Conservation (phyloP, 345 rosid species). For the Durio zibethinus region DNA sequence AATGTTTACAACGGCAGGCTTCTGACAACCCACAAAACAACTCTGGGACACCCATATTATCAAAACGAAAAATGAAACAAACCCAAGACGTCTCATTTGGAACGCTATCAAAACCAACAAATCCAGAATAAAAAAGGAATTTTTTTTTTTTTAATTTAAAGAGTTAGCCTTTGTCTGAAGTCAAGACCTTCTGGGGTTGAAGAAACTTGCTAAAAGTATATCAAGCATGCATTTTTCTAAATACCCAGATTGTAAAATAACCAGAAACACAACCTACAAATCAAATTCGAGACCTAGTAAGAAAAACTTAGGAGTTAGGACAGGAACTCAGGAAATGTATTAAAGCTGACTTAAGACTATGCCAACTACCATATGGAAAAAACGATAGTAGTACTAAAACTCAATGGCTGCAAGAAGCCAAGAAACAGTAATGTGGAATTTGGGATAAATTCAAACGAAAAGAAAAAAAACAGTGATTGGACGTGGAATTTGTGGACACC, state of each 20-base stretch:
- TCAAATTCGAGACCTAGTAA: not conserved
- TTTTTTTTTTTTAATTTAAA: not conserved
- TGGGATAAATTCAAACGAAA: not conserved
- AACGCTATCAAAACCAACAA: not conserved
- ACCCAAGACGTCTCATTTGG: not conserved
- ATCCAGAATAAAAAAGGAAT: not conserved
- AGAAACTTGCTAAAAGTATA: not conserved
- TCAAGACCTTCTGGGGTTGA: not conserved
- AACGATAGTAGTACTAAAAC: not conserved
- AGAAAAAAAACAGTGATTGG: not conserved
- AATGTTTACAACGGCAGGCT: slow-evolving; percentile 50
- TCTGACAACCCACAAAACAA: slow-evolving; percentile 30
- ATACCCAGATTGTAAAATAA: slow-evolving; percentile 16
- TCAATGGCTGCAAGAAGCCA: not conserved
- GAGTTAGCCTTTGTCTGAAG: not conserved
- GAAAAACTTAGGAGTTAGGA: not conserved
- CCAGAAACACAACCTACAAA: not conserved
- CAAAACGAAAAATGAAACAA: slow-evolving; percentile 1
- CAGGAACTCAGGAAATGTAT: not conserved
- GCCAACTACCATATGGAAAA: not conserved
- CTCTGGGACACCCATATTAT: slow-evolving; percentile 22
- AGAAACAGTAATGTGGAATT: not conserved
- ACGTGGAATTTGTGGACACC: not conserved
- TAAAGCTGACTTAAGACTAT: not conserved
- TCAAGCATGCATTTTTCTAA: slow-evolving; percentile 1